These are phyloP conservation scores for Thermomyces lanuginosus DNA, from an alignment of 2,329 filamentous ascomycete genomes.

Conservation along the genomic window DNA sequence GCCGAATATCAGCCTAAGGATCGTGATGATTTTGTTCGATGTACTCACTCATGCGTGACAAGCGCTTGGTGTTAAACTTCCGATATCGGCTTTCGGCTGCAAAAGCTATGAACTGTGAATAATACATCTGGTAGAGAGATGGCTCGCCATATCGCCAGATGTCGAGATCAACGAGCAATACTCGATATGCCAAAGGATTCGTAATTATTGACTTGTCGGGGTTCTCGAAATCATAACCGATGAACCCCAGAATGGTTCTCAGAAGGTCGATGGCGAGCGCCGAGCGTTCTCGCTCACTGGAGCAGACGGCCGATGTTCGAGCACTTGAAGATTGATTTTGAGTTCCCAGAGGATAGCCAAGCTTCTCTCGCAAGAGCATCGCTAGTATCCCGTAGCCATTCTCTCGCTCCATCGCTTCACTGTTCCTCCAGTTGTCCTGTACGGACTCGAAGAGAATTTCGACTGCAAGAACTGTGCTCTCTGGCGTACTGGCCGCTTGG, in stretches of 20 bases:
- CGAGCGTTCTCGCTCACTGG: conserved; percentile 32
- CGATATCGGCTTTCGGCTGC: conserved; percentile 80
- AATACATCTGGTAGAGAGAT: conserved; percentile 74
- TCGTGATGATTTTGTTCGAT: not conserved
- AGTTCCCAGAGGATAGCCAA: conserved; percentile 28
- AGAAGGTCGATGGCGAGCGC: conserved; percentile 46
- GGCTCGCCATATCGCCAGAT: conserved; percentile 71
- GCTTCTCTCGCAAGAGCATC: conserved; percentile 66
- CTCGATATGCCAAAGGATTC: conserved; percentile 85
- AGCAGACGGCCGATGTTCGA: conserved; percentile 22
- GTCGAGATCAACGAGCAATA: conserved; percentile 81
- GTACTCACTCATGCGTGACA: conserved; percentile 73
- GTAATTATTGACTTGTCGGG: conserved; percentile 84
- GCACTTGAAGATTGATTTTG: conserved; percentile 28
- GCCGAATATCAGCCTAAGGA: conserved; percentile 9
- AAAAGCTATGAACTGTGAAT: conserved; percentile 79
- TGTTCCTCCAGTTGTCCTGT: conserved; percentile 87
- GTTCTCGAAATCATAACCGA: conserved; percentile 68
- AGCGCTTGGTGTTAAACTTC: conserved; percentile 74
- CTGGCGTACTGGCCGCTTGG: conserved; percentile 53
- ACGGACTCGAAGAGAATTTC: conserved; percentile 76
- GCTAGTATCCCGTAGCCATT: conserved; percentile 84
- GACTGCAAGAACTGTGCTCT: conserved; percentile 59
- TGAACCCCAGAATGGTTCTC: conserved; percentile 62
- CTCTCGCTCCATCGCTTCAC: conserved; percentile 92